Evolutionary conservation across 306 rosid species (phyloP).

Genomic region (Vicia villosa): DNA sequence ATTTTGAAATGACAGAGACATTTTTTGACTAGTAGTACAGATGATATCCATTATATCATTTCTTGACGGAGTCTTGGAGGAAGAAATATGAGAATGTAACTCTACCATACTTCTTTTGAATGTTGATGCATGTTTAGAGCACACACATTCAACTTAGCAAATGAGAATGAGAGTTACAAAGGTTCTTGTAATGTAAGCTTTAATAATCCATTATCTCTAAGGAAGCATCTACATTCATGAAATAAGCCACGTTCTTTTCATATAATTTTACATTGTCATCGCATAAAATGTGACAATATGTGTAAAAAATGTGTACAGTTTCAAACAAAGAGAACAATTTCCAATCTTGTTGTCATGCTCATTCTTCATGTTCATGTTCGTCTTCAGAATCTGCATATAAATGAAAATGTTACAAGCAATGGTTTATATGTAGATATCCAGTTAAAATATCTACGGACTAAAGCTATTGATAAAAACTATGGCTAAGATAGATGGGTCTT

Average conservation of each 20-base stretch:
- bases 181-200: background rate
- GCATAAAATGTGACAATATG: conserved; percentile 4
- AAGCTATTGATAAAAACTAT: conserved; percentile 20
- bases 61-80: too few relatives aligned
- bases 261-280: background rate
- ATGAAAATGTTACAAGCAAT: conserved; percentile 4
- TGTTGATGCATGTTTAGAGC: too few relatives aligned
- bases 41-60: too few relatives aligned
- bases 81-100: too few relatives aligned
- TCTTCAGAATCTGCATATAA: conserved; percentile 79
- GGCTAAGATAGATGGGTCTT: background rate
- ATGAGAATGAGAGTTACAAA: background rate
- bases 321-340: conserved; percentile 34
- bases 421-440: conserved; percentile 22
- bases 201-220: background rate
- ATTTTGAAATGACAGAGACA: too few relatives aligned
- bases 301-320: conserved; percentile 13
- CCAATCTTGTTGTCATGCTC: conserved; percentile 41
- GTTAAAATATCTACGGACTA: conserved; percentile 1
- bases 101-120: too few relatives aligned
- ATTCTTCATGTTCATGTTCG: conserved; percentile 88
- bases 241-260: background rate
- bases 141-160: too few relatives aligned
- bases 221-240: background rate
- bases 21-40: too few relatives aligned